Evolutionary conservation across 257 asterid genomes (phyloP).

Genomic region (Schizonepeta tenuifolia): DNA sequence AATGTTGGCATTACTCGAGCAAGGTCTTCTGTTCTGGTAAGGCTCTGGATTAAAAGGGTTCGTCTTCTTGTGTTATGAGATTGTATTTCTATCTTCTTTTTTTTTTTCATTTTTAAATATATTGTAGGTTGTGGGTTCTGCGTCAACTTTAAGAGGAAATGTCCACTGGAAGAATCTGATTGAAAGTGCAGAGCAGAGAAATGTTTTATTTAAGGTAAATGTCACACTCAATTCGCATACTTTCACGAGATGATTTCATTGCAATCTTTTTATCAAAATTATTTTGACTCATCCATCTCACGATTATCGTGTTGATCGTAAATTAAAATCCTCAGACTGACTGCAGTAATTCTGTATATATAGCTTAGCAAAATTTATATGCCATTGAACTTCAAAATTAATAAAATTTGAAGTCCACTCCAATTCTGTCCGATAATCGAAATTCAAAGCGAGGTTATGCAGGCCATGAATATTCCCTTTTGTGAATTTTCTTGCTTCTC

Average conservation of each 20-base stretch:
- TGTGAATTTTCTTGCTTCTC: neutral
- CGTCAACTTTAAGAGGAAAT: slow-evolving; percentile 79
- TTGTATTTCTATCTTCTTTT: neutral
- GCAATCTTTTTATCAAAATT: neutral
- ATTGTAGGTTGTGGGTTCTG: slow-evolving; percentile 93
- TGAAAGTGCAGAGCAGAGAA: slow-evolving; percentile 78
- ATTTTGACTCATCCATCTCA: neutral
- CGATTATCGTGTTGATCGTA: neutral
- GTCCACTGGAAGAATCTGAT: slow-evolving; percentile 82
- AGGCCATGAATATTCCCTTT: neutral
- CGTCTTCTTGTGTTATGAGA: neutral
- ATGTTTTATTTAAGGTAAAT: slow-evolving; percentile 70
- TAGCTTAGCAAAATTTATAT: neutral
- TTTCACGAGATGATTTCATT: neutral
- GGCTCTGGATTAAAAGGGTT: slow-evolving; percentile 1
- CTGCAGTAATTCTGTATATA: neutral
- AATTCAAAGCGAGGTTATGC: neutral
- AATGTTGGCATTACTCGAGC: slow-evolving; percentile 98
- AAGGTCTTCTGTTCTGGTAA: slow-evolving; percentile 93
- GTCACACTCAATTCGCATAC: slow-evolving; percentile 2
- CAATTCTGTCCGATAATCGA: neutral
- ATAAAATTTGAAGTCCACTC: neutral
- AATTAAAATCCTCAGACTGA: neutral
- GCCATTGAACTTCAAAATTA: neutral
- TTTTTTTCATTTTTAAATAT: neutral